These are phyloP conservation scores for Austroboletus niveus DNA, from an alignment of 1,284 basidiomycete species.

Conservation along the genomic window DNA sequence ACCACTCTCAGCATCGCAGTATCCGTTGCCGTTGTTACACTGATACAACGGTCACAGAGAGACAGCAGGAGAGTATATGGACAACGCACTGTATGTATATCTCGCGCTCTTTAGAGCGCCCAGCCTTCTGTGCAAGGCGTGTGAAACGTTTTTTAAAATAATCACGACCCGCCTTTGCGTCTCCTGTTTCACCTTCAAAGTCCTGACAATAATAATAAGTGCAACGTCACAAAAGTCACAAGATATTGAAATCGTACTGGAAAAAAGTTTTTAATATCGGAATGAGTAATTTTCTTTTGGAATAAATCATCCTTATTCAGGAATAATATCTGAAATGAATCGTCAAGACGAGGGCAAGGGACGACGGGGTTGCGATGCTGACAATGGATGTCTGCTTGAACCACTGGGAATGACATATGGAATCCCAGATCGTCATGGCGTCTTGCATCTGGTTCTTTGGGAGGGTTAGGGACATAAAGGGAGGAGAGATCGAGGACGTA, in stretches of 20 bases:
- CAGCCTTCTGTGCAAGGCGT: slow-evolving; percentile 77
- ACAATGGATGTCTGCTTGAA: slow-evolving; percentile 91
- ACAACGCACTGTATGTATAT: slow-evolving; percentile 86
- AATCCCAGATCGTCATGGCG: slow-evolving; percentile 93
- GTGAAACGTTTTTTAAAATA: slow-evolving; percentile 91
- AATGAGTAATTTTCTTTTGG: slow-evolving; percentile 75
- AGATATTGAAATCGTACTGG: slow-evolving; percentile 50
- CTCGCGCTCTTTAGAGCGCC: slow-evolving; percentile 80
- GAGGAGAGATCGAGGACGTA: slow-evolving; percentile 37
- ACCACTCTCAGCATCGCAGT: slow-evolving; percentile 88
- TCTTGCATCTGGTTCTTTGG: slow-evolving; percentile 93
- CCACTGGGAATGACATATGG: slow-evolving; percentile 91
- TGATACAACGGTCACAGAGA: slow-evolving; percentile 30
- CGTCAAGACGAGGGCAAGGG: slow-evolving; percentile 7
- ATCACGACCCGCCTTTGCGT: slow-evolving; percentile 74
- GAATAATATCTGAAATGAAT: slow-evolving; percentile 74
- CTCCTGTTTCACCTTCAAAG: slow-evolving; percentile 69
- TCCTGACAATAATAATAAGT: slow-evolving; percentile 45
- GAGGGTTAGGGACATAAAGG: neutral
- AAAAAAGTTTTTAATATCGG: slow-evolving; percentile 84
- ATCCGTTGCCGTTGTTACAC: slow-evolving; percentile 92
- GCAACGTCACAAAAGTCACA: neutral
- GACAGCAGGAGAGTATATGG: neutral
- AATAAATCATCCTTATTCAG: slow-evolving; percentile 92
- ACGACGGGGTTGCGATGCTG: slow-evolving; percentile 1